Evolutionary conservation across 208 protist species (phyloP), one percentile per base, ranked within the genome.

Genomic region (Wallacemonas rigidus): DNA sequence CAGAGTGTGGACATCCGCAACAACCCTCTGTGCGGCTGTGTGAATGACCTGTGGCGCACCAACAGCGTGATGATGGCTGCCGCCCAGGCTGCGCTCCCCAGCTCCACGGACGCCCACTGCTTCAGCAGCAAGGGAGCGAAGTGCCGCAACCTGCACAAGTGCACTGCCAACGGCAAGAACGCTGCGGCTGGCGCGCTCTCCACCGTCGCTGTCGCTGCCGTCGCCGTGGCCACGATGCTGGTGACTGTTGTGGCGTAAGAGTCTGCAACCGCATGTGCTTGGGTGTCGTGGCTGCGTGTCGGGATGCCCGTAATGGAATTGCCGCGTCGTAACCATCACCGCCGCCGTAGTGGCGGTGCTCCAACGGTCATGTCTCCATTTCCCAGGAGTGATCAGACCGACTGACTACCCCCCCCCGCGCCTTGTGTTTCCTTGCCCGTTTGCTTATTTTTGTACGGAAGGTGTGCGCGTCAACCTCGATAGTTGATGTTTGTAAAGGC

Each of bases 21-120:
- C 51, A 76, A 71, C 17, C 36, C 56, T 1, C 40, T 71, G 26
- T 71, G 65, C 58, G 72, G 72, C 47, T 76, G 72, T 50, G 35
- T 67, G 12, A 45, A 44, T 11, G 40, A 35, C 2, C 45, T 14
- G 45, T 50, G 45, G 45, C 45, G 45, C 45, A 50, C 7, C 45
- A 50, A 76, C 58, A 14, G 12, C 1, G 43, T 9, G 14, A 47
- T 48, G 5, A 35, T 5, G 36, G 60, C 38, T 15, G 60, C 60
- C 6, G 60, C 60, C 15, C 9, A 65, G 60, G 5, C 41, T 51
- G 60, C 60, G 43, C 60, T 65, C n/a, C 60, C 60, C 60, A 65
- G 60, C 60, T 45, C 60, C 38, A 35, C 39, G 5, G 60, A 45
- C 2, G 17, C 60, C 14, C n/a, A 6, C 40, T 65, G 60, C 60